These are phyloP conservation scores for Leishmania gerbilli DNA, from an alignment of 208 protist genomes.

Conservation along the genomic window DNA sequence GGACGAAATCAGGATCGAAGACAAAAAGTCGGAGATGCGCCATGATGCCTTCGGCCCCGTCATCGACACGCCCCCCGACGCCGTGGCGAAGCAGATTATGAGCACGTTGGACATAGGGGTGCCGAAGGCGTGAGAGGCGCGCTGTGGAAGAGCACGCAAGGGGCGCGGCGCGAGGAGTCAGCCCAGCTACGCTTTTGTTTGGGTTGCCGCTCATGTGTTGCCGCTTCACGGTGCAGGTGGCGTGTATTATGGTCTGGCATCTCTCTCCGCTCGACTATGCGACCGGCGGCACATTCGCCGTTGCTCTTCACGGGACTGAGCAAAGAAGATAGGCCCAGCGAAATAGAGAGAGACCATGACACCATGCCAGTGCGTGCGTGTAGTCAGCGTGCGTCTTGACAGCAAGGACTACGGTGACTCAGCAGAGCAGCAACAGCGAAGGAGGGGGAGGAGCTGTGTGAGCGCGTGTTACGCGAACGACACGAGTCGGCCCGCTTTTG, in stretches of 20 bases:
- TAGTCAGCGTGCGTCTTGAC: neutral
- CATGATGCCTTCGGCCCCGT: slow-evolving; percentile 83
- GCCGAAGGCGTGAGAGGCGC: slow-evolving; percentile 3
- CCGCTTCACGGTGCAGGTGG: neutral
- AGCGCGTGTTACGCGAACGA: neutral
- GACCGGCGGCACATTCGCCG: neutral
- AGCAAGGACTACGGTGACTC: neutral
- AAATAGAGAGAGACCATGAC: neutral
- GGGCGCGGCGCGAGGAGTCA: neutral
- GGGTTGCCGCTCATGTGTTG: neutral
- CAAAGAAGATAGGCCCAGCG: neutral
- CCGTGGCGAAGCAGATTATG: slow-evolving; percentile 72
- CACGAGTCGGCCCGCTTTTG: neutral
- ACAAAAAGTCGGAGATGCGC: slow-evolving; percentile 75
- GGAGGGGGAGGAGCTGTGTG: neutral
- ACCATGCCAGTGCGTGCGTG: neutral
- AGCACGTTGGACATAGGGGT: slow-evolving; percentile 49
- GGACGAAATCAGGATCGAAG: slow-evolving; percentile 85
- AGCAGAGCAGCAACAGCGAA: neutral
- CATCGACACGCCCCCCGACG: slow-evolving; percentile 84
- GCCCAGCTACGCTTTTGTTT: neutral
- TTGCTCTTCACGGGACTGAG: neutral
- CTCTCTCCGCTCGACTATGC: neutral
- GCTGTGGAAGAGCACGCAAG: slow-evolving; percentile 4
- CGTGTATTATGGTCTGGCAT: neutral